A percentile compares a stretch with the other conserved stretches of the same genome.
Evolutionary conservation across 768 basidiomycete species (phyloP).

Genomic region (Boletus tylopilopsis): DNA sequence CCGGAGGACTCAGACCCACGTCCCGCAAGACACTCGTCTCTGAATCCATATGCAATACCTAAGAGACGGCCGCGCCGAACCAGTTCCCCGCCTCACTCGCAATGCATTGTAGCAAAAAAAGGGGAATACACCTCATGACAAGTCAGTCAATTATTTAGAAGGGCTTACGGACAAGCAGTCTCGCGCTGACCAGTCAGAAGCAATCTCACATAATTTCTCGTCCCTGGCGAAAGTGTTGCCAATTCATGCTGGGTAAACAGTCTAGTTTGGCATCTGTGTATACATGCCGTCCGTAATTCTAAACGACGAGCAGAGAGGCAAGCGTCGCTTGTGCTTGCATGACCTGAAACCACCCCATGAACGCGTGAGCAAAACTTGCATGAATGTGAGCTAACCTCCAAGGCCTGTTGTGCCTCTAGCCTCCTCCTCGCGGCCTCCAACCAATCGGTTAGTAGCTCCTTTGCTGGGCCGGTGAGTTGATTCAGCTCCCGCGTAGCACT

Average conservation of each 20-base stretch:
- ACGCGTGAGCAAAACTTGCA: slow-evolving; percentile 10
- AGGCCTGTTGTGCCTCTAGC: slow-evolving; percentile 87
- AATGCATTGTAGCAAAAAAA: no score
- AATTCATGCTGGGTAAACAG: slow-evolving; percentile 8
- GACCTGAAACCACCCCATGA: slow-evolving; percentile 45
- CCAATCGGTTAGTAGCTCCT: slow-evolving; percentile 79
- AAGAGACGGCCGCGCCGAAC: no score
- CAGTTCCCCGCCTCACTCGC: no score
- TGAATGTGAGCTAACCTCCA: slow-evolving; percentile 62
- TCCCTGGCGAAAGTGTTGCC: not conserved
- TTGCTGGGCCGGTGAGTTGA: slow-evolving; percentile 80
- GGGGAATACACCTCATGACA: no score
- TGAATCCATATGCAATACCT: no score
- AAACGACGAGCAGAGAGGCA: slow-evolving; percentile 72
- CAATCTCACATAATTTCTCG: no score
- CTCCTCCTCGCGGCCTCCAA: slow-evolving; percentile 81
- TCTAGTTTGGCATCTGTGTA: slow-evolving; percentile 22
- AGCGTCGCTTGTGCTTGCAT: slow-evolving; percentile 83
- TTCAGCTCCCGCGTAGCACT: slow-evolving; percentile 86
- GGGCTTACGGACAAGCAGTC: no score
- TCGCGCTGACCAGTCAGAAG: no score
- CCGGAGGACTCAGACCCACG: no score
- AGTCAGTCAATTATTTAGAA: no score
- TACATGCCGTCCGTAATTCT: slow-evolving; percentile 26
- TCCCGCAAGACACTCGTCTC: no score